Evolutionary conservation across 805 yeast species (phyloP), one percentile per base, ranked within the genome.

Genomic region (Candida chilensis): DNA sequence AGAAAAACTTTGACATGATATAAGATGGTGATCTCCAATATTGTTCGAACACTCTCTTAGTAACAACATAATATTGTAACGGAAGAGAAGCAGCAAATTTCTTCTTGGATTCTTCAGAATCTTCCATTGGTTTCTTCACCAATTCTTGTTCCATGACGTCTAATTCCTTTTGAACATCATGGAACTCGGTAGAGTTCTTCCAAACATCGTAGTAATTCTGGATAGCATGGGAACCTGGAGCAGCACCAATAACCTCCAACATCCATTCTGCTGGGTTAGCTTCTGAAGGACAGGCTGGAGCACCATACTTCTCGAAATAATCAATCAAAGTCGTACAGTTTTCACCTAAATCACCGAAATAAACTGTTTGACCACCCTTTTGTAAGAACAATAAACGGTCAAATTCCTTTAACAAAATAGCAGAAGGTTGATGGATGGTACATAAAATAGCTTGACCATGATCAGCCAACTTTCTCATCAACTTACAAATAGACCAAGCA

Each of bases 211-310:
- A 65, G 45, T 78, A 81, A 51, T 81, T 83, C 53, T 76, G 82
- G 28, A 64, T 63, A 13, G 86, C 82, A 41, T 74, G 78, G 20
- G 84, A 72, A 31, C 86, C 87, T 5, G 87, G 87, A 20, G 87
- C 86, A 32, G 87, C 87, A 45, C 88, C 87, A 44, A 79, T 80
- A 38, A 78, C 82, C 38, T 81, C 81, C 54, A 86, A 63, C 94
- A 86, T 86, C 92, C 94, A 86, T 59, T 85, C 95, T 10, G 88
- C 90, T 19, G 90, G 92, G 40, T 82, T 82, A 4, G 84, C 86
- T 25, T 64, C 63, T 5, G 63, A 57, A 14, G 88, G 87, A 57
- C 88, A 81, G 32, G 60, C 58, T 16, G 64, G 68, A 25, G 87
- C 73, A 32, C 86, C 87, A 39, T 78, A 52, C 4, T 50, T 48